Evolutionary conservation across 805 yeast genomes (phyloP), one percentile per base, ranked within the genome.

Genomic region (Pichia insulana): DNA sequence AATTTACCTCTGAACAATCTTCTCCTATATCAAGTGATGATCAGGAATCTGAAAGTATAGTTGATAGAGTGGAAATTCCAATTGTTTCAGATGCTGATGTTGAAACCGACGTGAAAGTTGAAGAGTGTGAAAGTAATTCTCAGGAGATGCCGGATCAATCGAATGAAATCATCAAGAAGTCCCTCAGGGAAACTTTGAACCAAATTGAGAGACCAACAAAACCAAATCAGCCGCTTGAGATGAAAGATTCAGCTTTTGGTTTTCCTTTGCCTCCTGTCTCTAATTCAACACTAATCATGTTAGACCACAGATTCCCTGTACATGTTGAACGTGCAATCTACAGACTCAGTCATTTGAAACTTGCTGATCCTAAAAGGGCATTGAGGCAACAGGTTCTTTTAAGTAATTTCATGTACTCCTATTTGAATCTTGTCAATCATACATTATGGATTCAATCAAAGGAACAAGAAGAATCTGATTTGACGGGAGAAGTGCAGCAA

Each of bases 361-460:
- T 92, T 50, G 96, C 97, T 20, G 95, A 92, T 61, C 90, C 97
- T 1, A 83, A 87, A 57, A 69, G 97, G 45, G 92, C 94, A 25
- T 65, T 92, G 48, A 72, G 88, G 31, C 97, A 92, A 59, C 98
- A 92, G 59, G 98, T 92, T 2, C 61, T 92, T 39, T 65, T 92
- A 49, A 86, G 96, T 45, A 92, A 92, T 60, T 92, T 92, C 74
- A 92, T 92, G 98, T 92, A 92, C 58, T 90, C 97, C 0, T 92
- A 92, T 62, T 72, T 92, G 68, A 90, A 92, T 57, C 69, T 92
- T 62, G 96, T 92, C 43, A 95, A 90, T 61, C 97, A 90, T 58
- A 89, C 90, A 13, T 67, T 83, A 51, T 86, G 81, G 60, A 61
- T 84, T 47, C 90, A 83, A 53, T 86, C 80, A 46, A 61, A 58